Evolutionary conservation across 2,329 filamentous ascomycete species (phyloP).

Genomic region (Zasmidium citrigriseum): DNA sequence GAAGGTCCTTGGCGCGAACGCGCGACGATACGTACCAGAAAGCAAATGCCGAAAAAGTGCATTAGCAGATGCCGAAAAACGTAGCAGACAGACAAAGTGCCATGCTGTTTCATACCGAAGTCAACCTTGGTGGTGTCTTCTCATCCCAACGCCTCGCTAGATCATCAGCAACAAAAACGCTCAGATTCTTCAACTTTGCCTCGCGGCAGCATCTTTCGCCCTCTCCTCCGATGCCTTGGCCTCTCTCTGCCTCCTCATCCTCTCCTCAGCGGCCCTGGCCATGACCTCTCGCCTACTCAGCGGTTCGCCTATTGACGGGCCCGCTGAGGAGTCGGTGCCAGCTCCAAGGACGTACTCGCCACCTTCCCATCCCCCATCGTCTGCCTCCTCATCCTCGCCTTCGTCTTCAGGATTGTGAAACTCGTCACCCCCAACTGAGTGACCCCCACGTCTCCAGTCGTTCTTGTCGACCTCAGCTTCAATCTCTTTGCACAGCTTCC

Average conservation of each 20-base stretch:
- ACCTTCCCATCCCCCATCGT: conserved; percentile 75
- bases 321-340: conserved; percentile 21
- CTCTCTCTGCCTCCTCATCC: conserved; percentile 55
- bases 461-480: conserved; percentile 80
- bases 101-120: no score
- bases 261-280: conserved; percentile 72
- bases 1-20: no score
- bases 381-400: conserved; percentile 51
- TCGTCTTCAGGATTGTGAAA: conserved; percentile 56
- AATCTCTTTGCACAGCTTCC: conserved; percentile 83
- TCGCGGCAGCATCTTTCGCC: conserved; percentile 33
- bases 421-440: conserved; percentile 59
- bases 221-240: conserved; percentile 45
- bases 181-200: background rate
- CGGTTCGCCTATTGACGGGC: conserved; percentile 38
- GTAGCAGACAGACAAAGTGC: no score
- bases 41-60: no score
- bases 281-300: conserved; percentile 72
- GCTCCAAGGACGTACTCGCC: conserved; percentile 68
- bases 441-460: conserved; percentile 75
- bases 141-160: conserved; percentile 1
- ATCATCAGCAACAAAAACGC: background rate
- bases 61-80: no score
- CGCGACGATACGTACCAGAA: no score
- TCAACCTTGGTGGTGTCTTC: background rate